These are phyloP conservation scores for Tetracladium marchalianum DNA, from an alignment of 495 filamentous ascomycete species.

Conservation along the genomic window DNA sequence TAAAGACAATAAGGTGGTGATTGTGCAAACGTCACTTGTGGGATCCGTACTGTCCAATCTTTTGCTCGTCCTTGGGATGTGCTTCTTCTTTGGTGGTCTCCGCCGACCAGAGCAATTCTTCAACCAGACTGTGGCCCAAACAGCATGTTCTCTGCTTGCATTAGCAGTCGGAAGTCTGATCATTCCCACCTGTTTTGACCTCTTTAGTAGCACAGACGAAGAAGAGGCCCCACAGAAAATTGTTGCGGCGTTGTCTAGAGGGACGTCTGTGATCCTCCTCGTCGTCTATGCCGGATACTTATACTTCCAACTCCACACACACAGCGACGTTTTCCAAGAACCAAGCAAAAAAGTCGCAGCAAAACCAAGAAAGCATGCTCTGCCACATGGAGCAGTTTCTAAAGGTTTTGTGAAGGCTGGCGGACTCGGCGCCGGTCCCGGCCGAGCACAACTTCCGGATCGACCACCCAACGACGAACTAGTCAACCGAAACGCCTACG, in stretches of 20 bases:
- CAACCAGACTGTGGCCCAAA: conserved; percentile 90
- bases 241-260: conserved; percentile 53
- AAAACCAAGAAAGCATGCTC: conserved; percentile 35
- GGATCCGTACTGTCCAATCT: conserved; percentile 88
- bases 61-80: conserved; percentile 86
- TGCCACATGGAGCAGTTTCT: conserved; percentile 46
- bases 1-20: conserved; percentile 59
- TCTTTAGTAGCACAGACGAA: conserved; percentile 26
- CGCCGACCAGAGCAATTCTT: conserved; percentile 76
- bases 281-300: conserved; percentile 70
- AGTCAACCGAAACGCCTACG: conserved; percentile 37
- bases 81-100: conserved; percentile 82
- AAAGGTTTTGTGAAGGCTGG: conserved; percentile 54
- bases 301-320: conserved; percentile 74
- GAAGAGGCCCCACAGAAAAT: conserved; percentile 9
- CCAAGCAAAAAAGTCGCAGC: conserved; percentile 56
- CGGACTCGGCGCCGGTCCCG: conserved; percentile 31
- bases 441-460: conserved; percentile 31
- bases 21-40: conserved; percentile 88
- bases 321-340: conserved; percentile 62
- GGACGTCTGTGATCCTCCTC: conserved; percentile 64
- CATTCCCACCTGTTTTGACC: conserved; percentile 78
- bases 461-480: conserved; percentile 32
- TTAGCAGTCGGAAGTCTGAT: conserved; percentile 73
- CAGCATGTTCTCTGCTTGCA: conserved; percentile 71